These are phyloP conservation scores for Fusarium ramigenum DNA, from an alignment of 2,329 filamentous ascomycete genomes.

Conservation along the genomic window DNA sequence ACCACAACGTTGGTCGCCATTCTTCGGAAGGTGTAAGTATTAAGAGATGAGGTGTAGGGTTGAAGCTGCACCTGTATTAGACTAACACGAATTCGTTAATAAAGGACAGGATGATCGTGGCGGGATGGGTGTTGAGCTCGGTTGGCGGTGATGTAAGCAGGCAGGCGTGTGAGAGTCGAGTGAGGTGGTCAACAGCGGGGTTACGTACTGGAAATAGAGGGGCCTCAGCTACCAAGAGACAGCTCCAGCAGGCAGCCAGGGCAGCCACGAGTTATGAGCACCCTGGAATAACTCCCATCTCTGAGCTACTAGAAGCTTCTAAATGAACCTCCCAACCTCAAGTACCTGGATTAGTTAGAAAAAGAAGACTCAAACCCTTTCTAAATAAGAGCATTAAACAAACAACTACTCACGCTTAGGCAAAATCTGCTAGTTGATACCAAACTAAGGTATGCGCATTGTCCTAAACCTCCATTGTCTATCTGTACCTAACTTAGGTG, in stretches of 20 bases:
- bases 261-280: not conserved
- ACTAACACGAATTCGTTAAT: not conserved
- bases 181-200: conserved; percentile 18
- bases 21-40: not conserved
- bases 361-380: not conserved
- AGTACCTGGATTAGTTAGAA: not conserved
- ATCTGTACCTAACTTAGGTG: too few species aligned
- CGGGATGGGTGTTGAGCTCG: conserved; percentile 19
- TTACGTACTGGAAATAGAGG: not conserved
- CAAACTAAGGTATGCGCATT: not conserved
- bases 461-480: not conserved
- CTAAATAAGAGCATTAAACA: not conserved
- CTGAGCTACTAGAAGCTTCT: conserved; percentile 20
- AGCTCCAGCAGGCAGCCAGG: conserved; percentile 17
- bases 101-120: conserved; percentile 8
- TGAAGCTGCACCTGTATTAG: not conserved
- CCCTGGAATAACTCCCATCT: not conserved
- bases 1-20: conserved; percentile 94
- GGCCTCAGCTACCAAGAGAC: not conserved
- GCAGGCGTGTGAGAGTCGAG: not conserved
- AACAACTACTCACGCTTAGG: not conserved
- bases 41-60: not conserved
- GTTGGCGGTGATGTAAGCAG: conserved; percentile 35
- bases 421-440: not conserved
- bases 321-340: not conserved